Percentiles rank a stretch among this genome's conserved stretches.
These are phyloP conservation scores for Lipomyces sp. DNA, from an alignment of 805 yeast species.

Conservation along the genomic window DNA sequence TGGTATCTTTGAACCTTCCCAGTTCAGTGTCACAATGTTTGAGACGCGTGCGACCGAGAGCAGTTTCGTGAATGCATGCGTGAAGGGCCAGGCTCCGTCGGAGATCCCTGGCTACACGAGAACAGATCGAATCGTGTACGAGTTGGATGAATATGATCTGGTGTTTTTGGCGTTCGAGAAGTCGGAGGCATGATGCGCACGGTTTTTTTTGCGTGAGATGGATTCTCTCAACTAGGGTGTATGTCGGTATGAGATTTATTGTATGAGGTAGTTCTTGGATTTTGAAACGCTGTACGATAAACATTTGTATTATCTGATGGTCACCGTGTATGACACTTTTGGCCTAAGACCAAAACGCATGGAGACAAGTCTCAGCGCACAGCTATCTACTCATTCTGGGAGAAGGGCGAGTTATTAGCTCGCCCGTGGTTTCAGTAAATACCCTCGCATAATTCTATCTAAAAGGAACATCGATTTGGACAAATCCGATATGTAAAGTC, in stretches of 20 bases:
- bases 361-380: no score
- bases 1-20: slow-evolving; percentile 70
- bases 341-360: no score
- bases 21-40: slow-evolving; percentile 67
- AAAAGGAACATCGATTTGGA: no score
- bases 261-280: not conserved
- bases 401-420: no score
- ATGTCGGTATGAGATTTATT: not conserved
- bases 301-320: not conserved
- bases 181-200: not conserved
- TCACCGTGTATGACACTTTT: no score
- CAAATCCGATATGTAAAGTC: no score
- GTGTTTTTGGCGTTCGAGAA: slow-evolving; percentile 68
- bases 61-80: slow-evolving; percentile 19
- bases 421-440: no score
- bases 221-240: not conserved
- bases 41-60: slow-evolving; percentile 42
- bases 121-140: slow-evolving; percentile 72
- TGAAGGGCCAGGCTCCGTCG: slow-evolving; percentile 32
- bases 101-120: slow-evolving; percentile 58
- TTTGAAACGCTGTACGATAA: not conserved
- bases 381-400: not conserved
- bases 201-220: not conserved
- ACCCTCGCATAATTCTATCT: no score
- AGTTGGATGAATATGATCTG: slow-evolving; percentile 72